A percentile compares a stretch with the other conserved stretches of the same genome.
phyloP scores from a whole-genome alignment of 345 rosid species.

The Gossypium sturtianum region DNA sequence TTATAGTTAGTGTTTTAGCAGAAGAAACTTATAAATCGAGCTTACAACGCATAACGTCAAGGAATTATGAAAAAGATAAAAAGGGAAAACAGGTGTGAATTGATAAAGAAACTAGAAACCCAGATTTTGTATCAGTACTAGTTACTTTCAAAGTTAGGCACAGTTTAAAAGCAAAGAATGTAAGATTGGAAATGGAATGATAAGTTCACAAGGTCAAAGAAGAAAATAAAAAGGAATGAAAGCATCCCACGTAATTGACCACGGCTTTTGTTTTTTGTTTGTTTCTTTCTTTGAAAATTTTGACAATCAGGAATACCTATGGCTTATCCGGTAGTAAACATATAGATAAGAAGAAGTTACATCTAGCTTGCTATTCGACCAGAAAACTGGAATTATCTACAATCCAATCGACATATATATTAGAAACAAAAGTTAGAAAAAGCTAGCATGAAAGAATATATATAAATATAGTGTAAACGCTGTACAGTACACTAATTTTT shows the following conservation, averaged over 20 bases:
- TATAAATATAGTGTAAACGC: slow-evolving; percentile 10
- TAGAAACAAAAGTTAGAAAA: background rate
- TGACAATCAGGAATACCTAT: background rate
- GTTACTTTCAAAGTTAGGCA: slow-evolving; percentile 28
- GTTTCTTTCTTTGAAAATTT: background rate
- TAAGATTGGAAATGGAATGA: background rate
- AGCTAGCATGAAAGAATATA: background rate
- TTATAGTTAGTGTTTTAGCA: background rate
- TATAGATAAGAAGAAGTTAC: background rate
- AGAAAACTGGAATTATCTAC: background rate
- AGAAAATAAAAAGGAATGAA: slow-evolving; percentile 3
- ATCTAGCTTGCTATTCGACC: background rate
- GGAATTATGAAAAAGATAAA: background rate
- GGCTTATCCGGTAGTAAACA: background rate
- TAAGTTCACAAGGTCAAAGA: slow-evolving; percentile 7
- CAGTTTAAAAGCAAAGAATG: background rate
- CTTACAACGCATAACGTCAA: background rate
- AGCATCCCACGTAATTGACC: background rate
- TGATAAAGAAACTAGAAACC: background rate
- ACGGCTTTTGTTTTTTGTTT: background rate
- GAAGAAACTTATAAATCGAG: background rate
- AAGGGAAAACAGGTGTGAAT: no score
- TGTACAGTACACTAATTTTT: slow-evolving; percentile 19
- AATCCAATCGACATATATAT: no score
- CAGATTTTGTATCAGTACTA: background rate